phyloP scores from a whole-genome alignment of 805 yeast species.

The Zygoascus bituminiphila region DNA sequence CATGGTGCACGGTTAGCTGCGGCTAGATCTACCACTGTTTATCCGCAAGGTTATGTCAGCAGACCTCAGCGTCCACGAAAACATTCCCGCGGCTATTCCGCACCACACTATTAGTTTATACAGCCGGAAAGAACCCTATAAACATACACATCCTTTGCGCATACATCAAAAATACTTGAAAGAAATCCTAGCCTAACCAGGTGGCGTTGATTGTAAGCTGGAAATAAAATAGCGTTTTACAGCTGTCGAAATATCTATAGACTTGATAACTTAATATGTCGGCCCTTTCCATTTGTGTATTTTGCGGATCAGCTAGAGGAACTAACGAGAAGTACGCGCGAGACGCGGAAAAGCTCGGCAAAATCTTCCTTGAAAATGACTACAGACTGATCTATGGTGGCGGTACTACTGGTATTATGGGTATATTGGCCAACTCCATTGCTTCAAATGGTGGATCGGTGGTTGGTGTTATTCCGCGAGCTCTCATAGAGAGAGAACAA shows the following conservation, averaged over 20 bases:
- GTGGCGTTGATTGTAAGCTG: no score
- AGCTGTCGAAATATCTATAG: not conserved
- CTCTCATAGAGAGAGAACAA: slow-evolving; percentile 67
- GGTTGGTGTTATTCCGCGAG: slow-evolving; percentile 82
- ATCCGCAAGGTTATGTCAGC: not conserved
- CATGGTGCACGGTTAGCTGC: no score
- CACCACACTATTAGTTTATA: no score
- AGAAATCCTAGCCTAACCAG: no score
- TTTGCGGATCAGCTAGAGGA: slow-evolving; percentile 81
- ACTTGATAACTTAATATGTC: not conserved
- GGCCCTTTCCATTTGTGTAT: slow-evolving; percentile 54
- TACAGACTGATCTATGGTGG: slow-evolving; percentile 88
- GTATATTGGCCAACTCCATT: slow-evolving; percentile 19
- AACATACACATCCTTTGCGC: no score
- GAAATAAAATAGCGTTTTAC: not conserved
- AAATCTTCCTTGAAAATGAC: slow-evolving; percentile 43
- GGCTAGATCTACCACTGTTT: no score
- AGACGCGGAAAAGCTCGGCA: slow-evolving; percentile 54
- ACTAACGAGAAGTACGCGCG: slow-evolving; percentile 40
- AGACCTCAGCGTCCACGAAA: not conserved
- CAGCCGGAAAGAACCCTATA: no score
- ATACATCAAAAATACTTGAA: no score
- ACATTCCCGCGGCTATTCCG: not conserved
- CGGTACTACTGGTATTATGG: slow-evolving; percentile 47
- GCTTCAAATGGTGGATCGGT: slow-evolving; percentile 35